A percentile compares a stretch with the other conserved stretches of the same genome.
phyloP scores from a whole-genome alignment of 148 eudicot genomes.

The Nyssa sinensis region DNA sequence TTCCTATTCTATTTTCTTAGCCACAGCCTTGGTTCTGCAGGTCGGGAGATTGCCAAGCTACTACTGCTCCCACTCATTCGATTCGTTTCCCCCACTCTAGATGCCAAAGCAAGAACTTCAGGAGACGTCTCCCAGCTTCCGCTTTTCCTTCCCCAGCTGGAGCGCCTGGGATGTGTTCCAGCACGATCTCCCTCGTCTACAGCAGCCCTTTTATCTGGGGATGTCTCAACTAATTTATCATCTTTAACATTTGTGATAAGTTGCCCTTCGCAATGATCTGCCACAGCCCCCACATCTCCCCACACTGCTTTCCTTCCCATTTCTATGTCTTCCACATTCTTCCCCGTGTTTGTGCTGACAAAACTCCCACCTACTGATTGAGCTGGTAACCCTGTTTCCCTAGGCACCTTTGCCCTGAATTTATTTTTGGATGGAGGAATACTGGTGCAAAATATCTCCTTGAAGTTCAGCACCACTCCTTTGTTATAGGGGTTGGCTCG shows the following conservation, averaged over 20 bases:
- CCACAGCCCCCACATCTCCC: slow-evolving; percentile 76
- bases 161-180: slow-evolving; percentile 65
- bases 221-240: slow-evolving; percentile 52
- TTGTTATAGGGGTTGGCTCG: slow-evolving; percentile 91
- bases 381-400: slow-evolving; percentile 51
- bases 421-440: slow-evolving; percentile 75
- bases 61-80: slow-evolving; percentile 49
- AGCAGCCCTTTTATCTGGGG: slow-evolving; percentile 73
- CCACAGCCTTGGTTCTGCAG: slow-evolving; percentile 28
- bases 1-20: not conserved
- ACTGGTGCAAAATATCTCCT: slow-evolving; percentile 69
- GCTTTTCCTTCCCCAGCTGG: slow-evolving; percentile 92
- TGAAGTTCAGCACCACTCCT: slow-evolving; percentile 76
- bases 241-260: slow-evolving; percentile 54
- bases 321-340: slow-evolving; percentile 81
- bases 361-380: slow-evolving; percentile 68
- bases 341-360: slow-evolving; percentile 95
- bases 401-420: slow-evolving; percentile 68
- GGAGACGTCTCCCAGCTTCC: slow-evolving; percentile 99
- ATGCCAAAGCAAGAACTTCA: slow-evolving; percentile 81
- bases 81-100: slow-evolving; percentile 61
- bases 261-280: slow-evolving; percentile 62
- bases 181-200: slow-evolving; percentile 82
- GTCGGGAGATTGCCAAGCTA: slow-evolving; percentile 25
- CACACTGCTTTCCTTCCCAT: slow-evolving; percentile 98